A percentile compares a stretch with the other conserved stretches of the same genome.
Conservation (phyloP, 352 stramenopile species). For the Globisporangium okanoganense region DNA sequence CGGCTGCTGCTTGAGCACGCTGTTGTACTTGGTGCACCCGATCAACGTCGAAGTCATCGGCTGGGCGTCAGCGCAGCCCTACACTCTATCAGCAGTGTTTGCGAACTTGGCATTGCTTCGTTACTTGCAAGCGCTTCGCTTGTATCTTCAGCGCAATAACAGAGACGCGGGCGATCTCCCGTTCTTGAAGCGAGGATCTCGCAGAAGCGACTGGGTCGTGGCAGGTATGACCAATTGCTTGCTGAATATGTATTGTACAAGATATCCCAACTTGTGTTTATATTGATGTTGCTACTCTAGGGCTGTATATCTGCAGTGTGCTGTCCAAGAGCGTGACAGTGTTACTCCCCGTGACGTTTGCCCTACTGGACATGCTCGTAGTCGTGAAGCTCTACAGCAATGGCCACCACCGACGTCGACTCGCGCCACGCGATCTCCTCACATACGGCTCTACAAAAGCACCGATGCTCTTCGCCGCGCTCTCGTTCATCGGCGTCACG, state of each 20-base stretch:
- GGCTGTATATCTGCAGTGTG: slow-evolving; percentile 11
- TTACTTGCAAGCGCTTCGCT: slow-evolving; percentile 15
- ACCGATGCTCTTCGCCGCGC: slow-evolving; percentile 15
- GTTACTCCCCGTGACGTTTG: slow-evolving; percentile 6
- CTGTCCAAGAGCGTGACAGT: slow-evolving; percentile 11
- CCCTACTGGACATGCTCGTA: slow-evolving; percentile 2
- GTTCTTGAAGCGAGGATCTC: not conserved
- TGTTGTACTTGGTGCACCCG: slow-evolving; percentile 59
- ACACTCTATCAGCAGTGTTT: slow-evolving; percentile 54
- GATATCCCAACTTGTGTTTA: no score
- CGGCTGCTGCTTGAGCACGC: slow-evolving; percentile 36
- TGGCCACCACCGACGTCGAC: no score
- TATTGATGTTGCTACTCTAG: not conserved
- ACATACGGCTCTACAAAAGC: slow-evolving; percentile 27
- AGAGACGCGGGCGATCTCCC: not conserved
- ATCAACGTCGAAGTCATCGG: no score
- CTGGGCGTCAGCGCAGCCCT: slow-evolving; percentile 68
- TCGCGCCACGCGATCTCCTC: no score
- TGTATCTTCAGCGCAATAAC: not conserved
- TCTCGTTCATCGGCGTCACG: slow-evolving; percentile 34
- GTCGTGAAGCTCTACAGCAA: not conserved
- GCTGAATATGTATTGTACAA: not conserved
- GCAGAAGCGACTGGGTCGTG: not conserved
- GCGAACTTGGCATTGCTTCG: slow-evolving; percentile 36
- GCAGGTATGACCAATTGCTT: not conserved